Base-by-base conservation (phyloP, 108 stramenopile species). In the Chaetoceros tenuissimus region DNA sequence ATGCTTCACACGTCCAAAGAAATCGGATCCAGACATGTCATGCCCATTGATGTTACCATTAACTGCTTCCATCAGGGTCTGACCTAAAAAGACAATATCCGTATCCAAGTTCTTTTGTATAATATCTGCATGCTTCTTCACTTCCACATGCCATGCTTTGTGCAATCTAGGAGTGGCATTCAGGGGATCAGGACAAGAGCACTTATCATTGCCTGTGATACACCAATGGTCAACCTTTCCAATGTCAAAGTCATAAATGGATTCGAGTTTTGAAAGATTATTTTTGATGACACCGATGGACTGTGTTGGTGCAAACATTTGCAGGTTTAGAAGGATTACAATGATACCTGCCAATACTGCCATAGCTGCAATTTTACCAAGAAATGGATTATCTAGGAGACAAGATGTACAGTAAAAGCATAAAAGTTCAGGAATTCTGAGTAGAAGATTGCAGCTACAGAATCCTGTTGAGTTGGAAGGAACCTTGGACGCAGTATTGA, bases 41-140 rank as follows among this genome's bases (percentile, higher is more conserved):
- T 72, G 49, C 71, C 89, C 82, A 81, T 83, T 80, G 84, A 87
- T 61, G 58, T 64, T 66, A 46, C 89, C 89, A 69, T 79, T 73
- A 85, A 87, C 84, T 24, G 78, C 85, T 72, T 92, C 89, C 21
- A 85, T 71, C 5, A 85, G 63, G 40, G 79, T 80, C 59, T 82
- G 84, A 0, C 89, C 89, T 40, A 92, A 43, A 72, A 92, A 85
- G 3, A 79, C 85, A 48, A 91, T 78, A 68, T 90, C 89, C 23
- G 20, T 29, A 23, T 3, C 54, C 21, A 21, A 17, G 20, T 48
- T n/a, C n/a, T 19, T 3, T 22, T 49, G 16, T n/a, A 23, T 49
- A 7, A 49, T n/a, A 7, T 23, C 48, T 7, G 5, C 13, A 40
- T 40, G 34, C 34, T 13, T 40, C 13, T 40, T 13, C 34, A 40